phyloP scores from a whole-genome alignment of 495 filamentous ascomycete species.

The Penicillium samsonianum region DNA sequence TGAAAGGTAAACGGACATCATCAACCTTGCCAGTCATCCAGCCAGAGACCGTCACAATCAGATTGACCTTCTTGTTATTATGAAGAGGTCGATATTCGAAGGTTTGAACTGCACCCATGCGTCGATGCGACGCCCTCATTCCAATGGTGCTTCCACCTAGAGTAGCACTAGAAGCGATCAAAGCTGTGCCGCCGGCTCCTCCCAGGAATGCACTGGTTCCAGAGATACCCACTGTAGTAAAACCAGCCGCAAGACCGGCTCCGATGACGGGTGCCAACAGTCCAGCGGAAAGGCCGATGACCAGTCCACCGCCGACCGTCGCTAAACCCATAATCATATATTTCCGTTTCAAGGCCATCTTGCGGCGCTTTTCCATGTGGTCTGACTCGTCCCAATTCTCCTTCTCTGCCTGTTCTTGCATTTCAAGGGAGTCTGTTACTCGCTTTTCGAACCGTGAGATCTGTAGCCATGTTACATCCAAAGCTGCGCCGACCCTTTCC shows the following conservation, averaged over 20 bases:
- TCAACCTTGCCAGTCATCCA: conserved; percentile 99
- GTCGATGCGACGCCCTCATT: conserved; percentile 76
- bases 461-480: conserved; percentile 86
- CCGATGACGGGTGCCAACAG: conserved; percentile 93
- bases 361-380: conserved; percentile 85
- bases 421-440: conserved; percentile 93
- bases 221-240: conserved; percentile 90
- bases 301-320: conserved; percentile 91
- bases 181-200: conserved; percentile 85
- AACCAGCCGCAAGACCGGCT: conserved; percentile 89
- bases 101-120: conserved; percentile 87
- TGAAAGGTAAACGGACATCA: conserved; percentile 92
- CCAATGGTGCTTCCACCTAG: conserved; percentile 84
- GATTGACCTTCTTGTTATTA: conserved; percentile 95
- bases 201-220: conserved; percentile 89
- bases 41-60: conserved; percentile 93
- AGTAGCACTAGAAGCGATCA: conserved; percentile 91
- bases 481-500: conserved; percentile 74
- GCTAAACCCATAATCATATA: conserved; percentile 96
- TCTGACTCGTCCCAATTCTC: conserved; percentile 98
- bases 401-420: conserved; percentile 89
- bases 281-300: conserved; percentile 94
- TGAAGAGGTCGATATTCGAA: conserved; percentile 97
- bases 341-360: conserved; percentile 73
- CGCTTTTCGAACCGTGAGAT: conserved; percentile 97